Base-by-base conservation (phyloP, 225 moss, liverwort and hornwort genomes). In the Straminergon stramineum region DNA sequence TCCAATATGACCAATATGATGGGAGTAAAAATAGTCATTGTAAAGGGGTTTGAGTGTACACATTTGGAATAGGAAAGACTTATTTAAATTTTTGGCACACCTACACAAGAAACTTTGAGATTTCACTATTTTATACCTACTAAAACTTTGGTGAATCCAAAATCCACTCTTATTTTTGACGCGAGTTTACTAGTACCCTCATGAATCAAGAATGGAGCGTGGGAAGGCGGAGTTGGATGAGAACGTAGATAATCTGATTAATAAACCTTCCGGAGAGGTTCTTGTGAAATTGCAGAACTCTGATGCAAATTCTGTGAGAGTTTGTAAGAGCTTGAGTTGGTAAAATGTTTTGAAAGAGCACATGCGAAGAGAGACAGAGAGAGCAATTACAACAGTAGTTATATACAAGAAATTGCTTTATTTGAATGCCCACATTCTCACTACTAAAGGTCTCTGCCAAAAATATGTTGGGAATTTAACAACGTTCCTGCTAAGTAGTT, bases 1-100 rank as follows among this genome's bases (percentile, higher is more conserved):
- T 4, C 13, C 2, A n/a, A 65, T 7, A 68, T 12, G 21, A 37
- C 12, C 12, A 12, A 12, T 37, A 37, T 21, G n/a, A 22, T 12
- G 7, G 22, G 7, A 69, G 0, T n/a, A n/a, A 69, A 69, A 2
- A 4, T 69, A 23, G 23, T 69, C 23, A 23, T 22, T n/a, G 7
- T n/a, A n/a, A n/a, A 2, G 11, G 1, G 13, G 4, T 7, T 13
- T 13, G 1, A n/a, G 13, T n/a, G 0, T 39, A 23, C 2, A 4
- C n/a, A n/a, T 13, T 13, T 71, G 5, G 3, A 71, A 41, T 41
- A 15, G 2, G 39, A 41, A 15, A 71, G 26, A 41, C 9, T 24
- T 15, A 9, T 26, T 41, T 24, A 15, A 71, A 71, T 41, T 71
- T 26, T 71, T 41, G 15, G 9, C 41, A 41, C 41, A 39, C 37